These are phyloP conservation scores for Penicillium fimorum DNA, from an alignment of 495 filamentous ascomycete species.

Conservation along the genomic window DNA sequence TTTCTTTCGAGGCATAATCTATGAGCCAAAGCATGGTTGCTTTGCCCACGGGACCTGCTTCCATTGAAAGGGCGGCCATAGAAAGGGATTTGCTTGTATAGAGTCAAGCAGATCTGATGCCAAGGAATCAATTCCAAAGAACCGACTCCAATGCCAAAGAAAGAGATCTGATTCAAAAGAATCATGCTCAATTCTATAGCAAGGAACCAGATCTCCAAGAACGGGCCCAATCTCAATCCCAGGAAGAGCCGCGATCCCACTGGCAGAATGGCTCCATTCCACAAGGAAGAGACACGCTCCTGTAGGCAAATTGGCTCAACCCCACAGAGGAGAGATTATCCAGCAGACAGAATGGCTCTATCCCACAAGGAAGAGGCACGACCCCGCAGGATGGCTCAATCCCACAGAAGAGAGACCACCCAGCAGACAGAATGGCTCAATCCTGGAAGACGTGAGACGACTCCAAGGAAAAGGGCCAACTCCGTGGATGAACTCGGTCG, in stretches of 20 bases:
- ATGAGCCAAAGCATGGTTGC: neutral
- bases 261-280: neutral
- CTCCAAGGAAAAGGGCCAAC: neutral
- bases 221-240: neutral
- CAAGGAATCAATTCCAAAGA: neutral
- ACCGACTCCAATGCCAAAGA: neutral
- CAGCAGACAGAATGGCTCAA: neutral
- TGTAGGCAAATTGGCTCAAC: neutral
- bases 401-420: neutral
- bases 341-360: neutral
- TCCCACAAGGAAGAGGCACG: neutral
- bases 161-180: neutral
- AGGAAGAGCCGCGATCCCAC: neutral
- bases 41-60: neutral
- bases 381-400: neutral
- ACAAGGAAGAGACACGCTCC: neutral
- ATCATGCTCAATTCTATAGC: neutral
- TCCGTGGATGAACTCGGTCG: neutral
- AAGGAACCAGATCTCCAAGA: neutral
- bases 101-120: neutral
- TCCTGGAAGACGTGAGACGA: neutral
- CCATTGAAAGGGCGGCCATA: neutral
- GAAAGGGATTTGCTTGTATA: neutral
- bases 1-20: neutral
- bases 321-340: neutral